These are phyloP conservation scores for Bondarzewia mesenterica DNA, from an alignment of 1,284 basidiomycete genomes.

Conservation along the genomic window DNA sequence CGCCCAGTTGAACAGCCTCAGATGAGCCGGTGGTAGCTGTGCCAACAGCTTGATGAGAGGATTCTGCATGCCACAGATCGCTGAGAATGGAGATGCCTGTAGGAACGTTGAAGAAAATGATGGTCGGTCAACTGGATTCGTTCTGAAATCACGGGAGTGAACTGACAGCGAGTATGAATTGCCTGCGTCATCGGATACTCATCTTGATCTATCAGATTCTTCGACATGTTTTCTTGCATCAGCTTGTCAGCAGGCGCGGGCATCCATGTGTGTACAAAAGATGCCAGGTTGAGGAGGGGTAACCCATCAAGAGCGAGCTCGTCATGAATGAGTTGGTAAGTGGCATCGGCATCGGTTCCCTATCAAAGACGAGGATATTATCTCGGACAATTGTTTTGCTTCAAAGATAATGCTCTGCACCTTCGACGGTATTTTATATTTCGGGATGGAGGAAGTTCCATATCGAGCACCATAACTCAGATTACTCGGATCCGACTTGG, in stretches of 20 bases:
- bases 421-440: constrained; percentile 56
- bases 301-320: constrained; percentile 79
- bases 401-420: no score
- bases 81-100: constrained; percentile 76
- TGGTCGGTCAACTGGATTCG: no score
- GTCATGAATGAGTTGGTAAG: constrained; percentile 81
- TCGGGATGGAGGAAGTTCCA: constrained; percentile 54
- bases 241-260: constrained; percentile 62
- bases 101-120: background rate
- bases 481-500: constrained; percentile 25
- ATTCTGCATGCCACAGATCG: constrained; percentile 88
- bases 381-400: no score
- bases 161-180: constrained; percentile 16
- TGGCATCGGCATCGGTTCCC: constrained; percentile 48
- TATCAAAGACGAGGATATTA: constrained; percentile 21
- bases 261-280: constrained; percentile 57
- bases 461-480: constrained; percentile 56
- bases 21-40: constrained; percentile 93
- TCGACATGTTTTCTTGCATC: constrained; percentile 79
- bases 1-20: constrained; percentile 90
- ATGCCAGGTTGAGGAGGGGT: constrained; percentile 78
- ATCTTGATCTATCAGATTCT: constrained; percentile 88
- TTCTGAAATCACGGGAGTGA: no score
- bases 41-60: constrained; percentile 67
- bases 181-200: constrained; percentile 83